Evolutionary conservation across 2,329 filamentous ascomycete genomes (phyloP), one percentile per base, ranked within the genome.

Genomic region (Setomelanomma holmii): DNA sequence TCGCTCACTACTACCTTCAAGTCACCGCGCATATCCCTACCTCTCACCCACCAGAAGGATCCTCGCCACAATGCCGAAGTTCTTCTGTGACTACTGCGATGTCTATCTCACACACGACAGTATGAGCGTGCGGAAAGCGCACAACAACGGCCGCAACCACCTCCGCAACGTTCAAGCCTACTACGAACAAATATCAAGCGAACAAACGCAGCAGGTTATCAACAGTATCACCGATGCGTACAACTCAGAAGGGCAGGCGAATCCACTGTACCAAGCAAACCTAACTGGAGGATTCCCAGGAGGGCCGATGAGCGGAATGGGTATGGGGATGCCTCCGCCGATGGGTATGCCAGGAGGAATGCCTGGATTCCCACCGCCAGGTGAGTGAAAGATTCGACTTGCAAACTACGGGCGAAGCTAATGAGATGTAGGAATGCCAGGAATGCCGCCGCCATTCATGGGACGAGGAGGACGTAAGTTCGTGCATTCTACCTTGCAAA

Each of bases 71-170:
- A 67, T 67, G 64, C 64, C 64, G 19, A 67, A 67, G 55, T 67
- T 67, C 56, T 67, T 67, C 45, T 67, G 93, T 84, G 95, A 99
- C 78, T 99, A 99, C 79, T 99, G 95, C 85, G 95, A 99, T 89
- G 95, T 99, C 77, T 99, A 99, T 84, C 89, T 99, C 68, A 99
- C 95, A 64, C 95, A 99, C 84, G 95, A 99, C 84, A 96, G 92
- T 40, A 98, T 98, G 93, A 96, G 92, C 79, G 95, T 99, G 78
- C 93, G 95, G 69, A 98, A 98, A 81, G 95, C 95, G 43, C 95
- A 99, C 79, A 99, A 99, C 82, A 89, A 87, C 74, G 95, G 95
- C 58, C 87, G 93, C 68, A 99, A 99, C 80, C 95, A 99, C 74
- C 80, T 99, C 58, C 90, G 95, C 71, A 99, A 99, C 77, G 95